These are phyloP conservation scores for Postia placenta DNA, from an alignment of 768 basidiomycete genomes.

Conservation along the genomic window DNA sequence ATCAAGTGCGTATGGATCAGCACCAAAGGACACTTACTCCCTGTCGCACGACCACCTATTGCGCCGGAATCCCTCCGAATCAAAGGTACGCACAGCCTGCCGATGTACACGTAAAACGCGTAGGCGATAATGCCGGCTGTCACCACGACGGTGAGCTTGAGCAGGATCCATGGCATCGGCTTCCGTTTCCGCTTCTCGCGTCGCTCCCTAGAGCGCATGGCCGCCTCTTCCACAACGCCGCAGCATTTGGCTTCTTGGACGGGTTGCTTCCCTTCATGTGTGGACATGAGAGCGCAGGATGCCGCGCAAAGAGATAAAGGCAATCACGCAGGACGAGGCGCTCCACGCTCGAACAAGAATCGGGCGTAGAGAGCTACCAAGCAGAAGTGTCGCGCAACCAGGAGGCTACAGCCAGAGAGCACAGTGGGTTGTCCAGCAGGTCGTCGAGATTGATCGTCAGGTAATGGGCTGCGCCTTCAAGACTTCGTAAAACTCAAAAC, in stretches of 20 bases:
- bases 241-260: slow-evolving; percentile 29
- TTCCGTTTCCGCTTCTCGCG: slow-evolving; percentile 33
- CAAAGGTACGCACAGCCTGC: slow-evolving; percentile 64
- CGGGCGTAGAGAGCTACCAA: background rate
- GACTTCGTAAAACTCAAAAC: too few relatives aligned
- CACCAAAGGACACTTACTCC: slow-evolving; percentile 49
- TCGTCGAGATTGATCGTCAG: background rate
- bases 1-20: too few relatives aligned
- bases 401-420: background rate
- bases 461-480: background rate
- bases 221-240: slow-evolving; percentile 48
- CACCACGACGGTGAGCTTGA: slow-evolving; percentile 61
- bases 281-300: slow-evolving; percentile 6
- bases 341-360: background rate
- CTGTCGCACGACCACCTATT: slow-evolving; percentile 44
- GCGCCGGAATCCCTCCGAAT: slow-evolving; percentile 40
- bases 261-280: slow-evolving; percentile 2
- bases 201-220: slow-evolving; percentile 32
- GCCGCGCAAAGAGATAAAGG: background rate
- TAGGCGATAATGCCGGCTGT: slow-evolving; percentile 60
- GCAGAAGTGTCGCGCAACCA: background rate
- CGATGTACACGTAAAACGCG: slow-evolving; percentile 73
- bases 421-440: too few relatives aligned
- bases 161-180: slow-evolving; percentile 69
- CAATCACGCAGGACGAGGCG: background rate